phyloP scores from a whole-genome alignment of 139 green algal species.

The Gonium pectorale region DNA sequence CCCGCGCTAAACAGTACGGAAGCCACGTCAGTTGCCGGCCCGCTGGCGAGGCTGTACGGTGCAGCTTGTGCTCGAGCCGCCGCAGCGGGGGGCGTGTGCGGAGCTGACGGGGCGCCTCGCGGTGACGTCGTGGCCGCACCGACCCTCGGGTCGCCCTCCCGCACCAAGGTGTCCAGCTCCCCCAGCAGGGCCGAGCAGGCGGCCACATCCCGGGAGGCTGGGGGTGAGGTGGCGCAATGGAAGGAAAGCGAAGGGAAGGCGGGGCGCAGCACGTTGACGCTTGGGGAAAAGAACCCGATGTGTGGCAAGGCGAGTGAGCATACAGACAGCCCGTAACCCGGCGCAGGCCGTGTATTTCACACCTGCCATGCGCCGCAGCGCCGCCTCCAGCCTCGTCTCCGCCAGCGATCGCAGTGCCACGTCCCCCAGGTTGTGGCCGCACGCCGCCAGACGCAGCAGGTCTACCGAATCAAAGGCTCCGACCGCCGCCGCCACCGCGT shows the following conservation, averaged over 20 bases:
- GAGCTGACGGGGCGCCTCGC: not conserved
- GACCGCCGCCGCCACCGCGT: not conserved
- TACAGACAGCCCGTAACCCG: not conserved
- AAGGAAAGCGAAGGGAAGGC: not conserved
- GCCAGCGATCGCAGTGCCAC: not conserved
- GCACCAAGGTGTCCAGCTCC: not conserved
- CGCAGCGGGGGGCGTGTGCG: not conserved
- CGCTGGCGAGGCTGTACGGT: not conserved
- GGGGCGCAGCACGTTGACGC: not conserved
- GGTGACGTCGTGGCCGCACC: not conserved
- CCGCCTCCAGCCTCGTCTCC: not conserved
- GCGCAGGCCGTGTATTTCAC: not conserved
- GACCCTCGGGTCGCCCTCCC: not conserved
- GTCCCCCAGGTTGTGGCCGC: slow-evolving; percentile 8
- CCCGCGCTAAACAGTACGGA: not conserved
- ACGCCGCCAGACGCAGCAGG: slow-evolving; percentile 19
- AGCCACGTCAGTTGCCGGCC: slow-evolving; percentile 3
- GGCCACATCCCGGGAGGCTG: not conserved
- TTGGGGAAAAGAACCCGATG: not conserved
- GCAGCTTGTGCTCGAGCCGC: not conserved
- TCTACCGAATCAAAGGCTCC: not conserved
- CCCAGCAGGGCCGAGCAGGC: not conserved
- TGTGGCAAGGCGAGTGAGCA: not conserved
- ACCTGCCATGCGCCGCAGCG: not conserved
- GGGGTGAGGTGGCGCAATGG: not conserved